Percentiles rank a stretch among this genome's conserved stretches.
Evolutionary conservation across 1,284 basidiomycete species (phyloP).

Genomic region (Trichosporon sp.): DNA sequence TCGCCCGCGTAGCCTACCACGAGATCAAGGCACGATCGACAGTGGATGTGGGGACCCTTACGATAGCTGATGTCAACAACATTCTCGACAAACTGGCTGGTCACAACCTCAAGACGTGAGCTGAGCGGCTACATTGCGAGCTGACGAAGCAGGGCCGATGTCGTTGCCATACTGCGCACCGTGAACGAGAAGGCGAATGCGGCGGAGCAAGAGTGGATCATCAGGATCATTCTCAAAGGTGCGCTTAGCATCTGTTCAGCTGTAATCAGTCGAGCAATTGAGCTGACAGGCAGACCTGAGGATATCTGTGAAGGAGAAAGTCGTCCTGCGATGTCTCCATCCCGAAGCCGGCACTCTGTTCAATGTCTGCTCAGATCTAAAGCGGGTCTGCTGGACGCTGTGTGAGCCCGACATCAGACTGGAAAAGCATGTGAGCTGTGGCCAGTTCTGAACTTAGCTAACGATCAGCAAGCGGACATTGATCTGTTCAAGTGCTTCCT

Average conservation of each 20-base stretch:
- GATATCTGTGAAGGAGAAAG: constrained; percentile 60
- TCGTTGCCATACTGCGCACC: constrained; percentile 65
- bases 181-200: constrained; percentile 72
- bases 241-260: not conserved
- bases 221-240: constrained; percentile 84
- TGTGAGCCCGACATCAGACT: constrained; percentile 45
- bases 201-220: constrained; percentile 84
- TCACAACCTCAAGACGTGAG: constrained; percentile 32
- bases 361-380: constrained; percentile 90
- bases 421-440: constrained; percentile 53
- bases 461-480: constrained; percentile 65
- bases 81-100: constrained; percentile 63
- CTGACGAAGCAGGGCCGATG: constrained; percentile 56
- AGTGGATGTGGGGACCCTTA: constrained; percentile 66
- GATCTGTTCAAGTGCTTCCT: constrained; percentile 76
- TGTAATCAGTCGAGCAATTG: too few relatives aligned
- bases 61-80: constrained; percentile 72
- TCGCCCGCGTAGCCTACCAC: constrained; percentile 74
- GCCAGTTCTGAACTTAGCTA: not conserved
- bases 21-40: constrained; percentile 78
- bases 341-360: constrained; percentile 83
- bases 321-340: constrained; percentile 79
- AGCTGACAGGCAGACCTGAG: constrained; percentile 45
- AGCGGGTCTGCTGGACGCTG: constrained; percentile 68
- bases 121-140: not conserved